A percentile compares a stretch with the other conserved stretches of the same genome.
These are phyloP conservation scores for Nitzschia sp. DNA, from an alignment of 108 stramenopile genomes.

Conservation along the genomic window DNA sequence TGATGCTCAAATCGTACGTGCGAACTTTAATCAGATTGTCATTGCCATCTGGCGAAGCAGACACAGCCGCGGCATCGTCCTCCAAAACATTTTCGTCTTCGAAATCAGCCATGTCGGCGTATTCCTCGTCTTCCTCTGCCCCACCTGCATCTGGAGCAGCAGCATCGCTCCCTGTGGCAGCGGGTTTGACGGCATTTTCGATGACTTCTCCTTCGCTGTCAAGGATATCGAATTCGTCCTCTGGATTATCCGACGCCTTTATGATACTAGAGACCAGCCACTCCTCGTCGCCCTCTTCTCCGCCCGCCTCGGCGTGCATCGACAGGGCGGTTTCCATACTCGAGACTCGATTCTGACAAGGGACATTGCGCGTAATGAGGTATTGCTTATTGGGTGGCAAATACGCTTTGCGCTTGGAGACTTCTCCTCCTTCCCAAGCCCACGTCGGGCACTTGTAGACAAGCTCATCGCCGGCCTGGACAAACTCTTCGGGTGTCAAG, in stretches of 20 bases:
- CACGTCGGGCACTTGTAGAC: constrained; percentile 94
- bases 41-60: constrained; percentile 20
- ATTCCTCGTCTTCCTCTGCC: constrained; percentile 75
- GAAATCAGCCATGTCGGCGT: constrained; percentile 90
- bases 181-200: constrained; percentile 14
- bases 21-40: constrained; percentile 79
- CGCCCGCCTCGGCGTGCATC: constrained; percentile 30
- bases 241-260: constrained; percentile 39
- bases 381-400: constrained; percentile 91
- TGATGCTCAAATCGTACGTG: constrained; percentile 95
- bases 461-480: constrained; percentile 88
- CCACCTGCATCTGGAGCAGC: background rate
- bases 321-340: constrained; percentile 69
- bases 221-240: constrained; percentile 87
- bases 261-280: constrained; percentile 72
- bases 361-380: constrained; percentile 89
- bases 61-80: constrained; percentile 61
- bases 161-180: constrained; percentile 2
- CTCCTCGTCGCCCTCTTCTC: constrained; percentile 61
- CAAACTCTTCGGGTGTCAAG: constrained; percentile 95
- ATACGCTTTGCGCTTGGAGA: constrained; percentile 50
- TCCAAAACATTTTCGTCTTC: constrained; percentile 79
- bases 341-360: constrained; percentile 75
- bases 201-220: constrained; percentile 77
- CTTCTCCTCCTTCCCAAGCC: constrained; percentile 85